Evolutionary conservation across 257 asterid species (phyloP).

Genomic region (Solanum bulbocastanum): DNA sequence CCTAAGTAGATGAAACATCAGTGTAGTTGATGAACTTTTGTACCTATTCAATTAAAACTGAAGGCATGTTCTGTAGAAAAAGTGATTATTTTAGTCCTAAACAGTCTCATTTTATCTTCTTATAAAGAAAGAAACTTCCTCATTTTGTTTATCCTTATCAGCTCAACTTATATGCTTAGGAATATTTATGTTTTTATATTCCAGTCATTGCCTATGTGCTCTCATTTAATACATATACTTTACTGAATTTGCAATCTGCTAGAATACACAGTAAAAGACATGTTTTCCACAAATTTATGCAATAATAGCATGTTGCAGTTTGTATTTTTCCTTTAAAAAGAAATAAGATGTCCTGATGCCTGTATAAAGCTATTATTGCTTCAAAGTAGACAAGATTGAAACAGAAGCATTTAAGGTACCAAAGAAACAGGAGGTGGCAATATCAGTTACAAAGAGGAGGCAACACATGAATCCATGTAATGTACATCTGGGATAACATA

Average conservation of each 20-base stretch:
- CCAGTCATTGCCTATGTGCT: too few relatives aligned
- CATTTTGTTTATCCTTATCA: too few relatives aligned
- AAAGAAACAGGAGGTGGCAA: background rate
- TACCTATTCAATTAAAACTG: background rate
- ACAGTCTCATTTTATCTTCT: too few relatives aligned
- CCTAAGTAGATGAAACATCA: background rate
- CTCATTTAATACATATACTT: too few relatives aligned
- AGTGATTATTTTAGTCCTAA: too few relatives aligned
- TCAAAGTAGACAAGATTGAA: background rate
- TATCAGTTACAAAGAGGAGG: background rate
- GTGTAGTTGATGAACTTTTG: background rate
- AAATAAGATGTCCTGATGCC: too few relatives aligned
- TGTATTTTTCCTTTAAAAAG: too few relatives aligned
- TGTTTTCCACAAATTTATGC: background rate
- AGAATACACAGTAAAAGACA: background rate
- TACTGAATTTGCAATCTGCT: too few relatives aligned
- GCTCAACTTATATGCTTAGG: too few relatives aligned
- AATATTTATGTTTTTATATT: too few relatives aligned
- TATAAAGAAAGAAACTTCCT: too few relatives aligned
- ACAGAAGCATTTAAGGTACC: background rate
- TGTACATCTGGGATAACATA: background rate
- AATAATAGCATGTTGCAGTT: background rate
- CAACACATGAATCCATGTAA: background rate
- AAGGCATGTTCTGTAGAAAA: background rate
- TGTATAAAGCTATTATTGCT: too few relatives aligned